phyloP scores from a whole-genome alignment of 257 asterid species.

The Primulina tabacum region DNA sequence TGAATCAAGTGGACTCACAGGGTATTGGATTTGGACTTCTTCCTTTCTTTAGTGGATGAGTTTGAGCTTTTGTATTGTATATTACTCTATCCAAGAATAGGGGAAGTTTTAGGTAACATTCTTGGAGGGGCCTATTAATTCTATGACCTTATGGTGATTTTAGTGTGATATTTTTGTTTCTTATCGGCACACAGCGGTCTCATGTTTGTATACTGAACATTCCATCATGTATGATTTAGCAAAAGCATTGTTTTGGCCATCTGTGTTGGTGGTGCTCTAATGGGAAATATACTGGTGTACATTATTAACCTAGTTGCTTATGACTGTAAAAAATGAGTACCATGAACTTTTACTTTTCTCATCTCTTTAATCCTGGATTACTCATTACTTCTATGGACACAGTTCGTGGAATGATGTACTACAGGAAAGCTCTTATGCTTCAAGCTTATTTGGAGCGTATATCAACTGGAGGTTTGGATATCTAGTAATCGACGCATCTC shows the following conservation, averaged over 20 bases:
- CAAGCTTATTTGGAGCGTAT: slow-evolving; percentile 78
- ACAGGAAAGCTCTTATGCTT: slow-evolving; percentile 96
- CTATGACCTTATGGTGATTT: neutral
- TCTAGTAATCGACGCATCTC: slow-evolving; percentile 3
- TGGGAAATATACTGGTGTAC: neutral
- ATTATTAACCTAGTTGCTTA: slow-evolving; percentile 4
- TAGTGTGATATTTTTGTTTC: no score
- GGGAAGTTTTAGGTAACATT: neutral
- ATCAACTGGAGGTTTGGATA: slow-evolving; percentile 64
- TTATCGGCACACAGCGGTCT: no score
- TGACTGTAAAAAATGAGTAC: slow-evolving; percentile 18
- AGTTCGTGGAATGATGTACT: slow-evolving; percentile 99
- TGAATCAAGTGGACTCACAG: neutral
- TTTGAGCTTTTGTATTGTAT: neutral
- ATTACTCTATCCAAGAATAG: neutral
- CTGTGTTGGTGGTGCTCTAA: neutral
- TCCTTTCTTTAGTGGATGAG: neutral
- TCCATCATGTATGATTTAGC: no score
- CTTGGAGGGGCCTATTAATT: neutral
- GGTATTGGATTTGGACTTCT: slow-evolving; percentile 3
- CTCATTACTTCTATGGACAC: slow-evolving; percentile 30
- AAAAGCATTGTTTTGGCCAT: no score
- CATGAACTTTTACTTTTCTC: slow-evolving; percentile 24
- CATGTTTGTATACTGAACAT: no score
- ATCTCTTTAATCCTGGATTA: slow-evolving; percentile 23